Base-by-base conservation (phyloP, 2,329 filamentous ascomycete species). In the Phyllachora maydis region DNA sequence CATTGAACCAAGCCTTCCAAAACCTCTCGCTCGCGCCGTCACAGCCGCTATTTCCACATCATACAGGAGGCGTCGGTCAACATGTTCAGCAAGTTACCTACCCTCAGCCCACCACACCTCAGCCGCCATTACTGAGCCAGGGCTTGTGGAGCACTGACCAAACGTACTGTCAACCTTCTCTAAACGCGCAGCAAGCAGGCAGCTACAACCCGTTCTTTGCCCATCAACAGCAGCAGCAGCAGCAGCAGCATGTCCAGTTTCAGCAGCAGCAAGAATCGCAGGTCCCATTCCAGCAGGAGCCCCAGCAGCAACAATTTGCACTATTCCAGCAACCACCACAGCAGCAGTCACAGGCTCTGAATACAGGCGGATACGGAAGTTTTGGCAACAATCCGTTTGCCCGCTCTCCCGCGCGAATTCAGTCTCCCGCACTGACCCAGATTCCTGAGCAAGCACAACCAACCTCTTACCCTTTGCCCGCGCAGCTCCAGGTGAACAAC, bases 1-100 rank as follows among this genome's bases (percentile, higher is more conserved):
- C 41, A 8, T 45, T 82, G 11, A 66, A 69, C 31, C 65, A 75
- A 35, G 67, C 75, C 1, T 76, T 92, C 38, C 72, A 83, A 39
- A 68, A 65, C 31, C 59, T 92, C 46, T 69, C 77, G 18, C 50
- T 91, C 3, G 66, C 65, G 13, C 44, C 47, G 11, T 40, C 47
- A 6, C 65, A 67, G 35, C 60, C 66, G 8, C 50, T 79, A 19
- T 79, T 79, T 37, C 72, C 74, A 1, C 65, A 79, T 37, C 67
- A 70, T 23, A 79, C 74, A 4, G 72, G 74, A 25, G 70, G 64
- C 8, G 28, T 56, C 37, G 37, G 46, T 29, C 38, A 37, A 11
- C 33, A 38, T 7, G 32, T 50, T 18, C 48, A 49, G 19, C 51
- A 52, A 29, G 30, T 42, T 13, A 33, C 41, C 16, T 59, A 57